Evolutionary conservation across 345 rosid genomes (phyloP).

Genomic region (Brassica nigra): DNA sequence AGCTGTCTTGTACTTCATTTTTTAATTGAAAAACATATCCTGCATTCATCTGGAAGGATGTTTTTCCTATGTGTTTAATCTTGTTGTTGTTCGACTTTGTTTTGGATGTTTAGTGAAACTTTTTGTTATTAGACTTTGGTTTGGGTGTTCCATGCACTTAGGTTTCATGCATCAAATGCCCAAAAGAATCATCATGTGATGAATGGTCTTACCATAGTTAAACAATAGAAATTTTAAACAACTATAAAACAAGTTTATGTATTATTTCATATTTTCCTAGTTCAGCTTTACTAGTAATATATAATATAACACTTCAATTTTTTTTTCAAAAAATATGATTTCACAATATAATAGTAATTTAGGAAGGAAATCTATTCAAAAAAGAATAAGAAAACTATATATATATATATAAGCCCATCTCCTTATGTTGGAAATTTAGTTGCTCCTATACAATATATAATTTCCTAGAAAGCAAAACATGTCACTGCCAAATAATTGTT

Average conservation of each 20-base stretch:
- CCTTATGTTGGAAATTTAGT: slow-evolving; percentile 28
- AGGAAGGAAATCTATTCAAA: not conserved
- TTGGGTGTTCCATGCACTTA: not conserved
- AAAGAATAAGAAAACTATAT: not conserved
- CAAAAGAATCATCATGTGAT: not conserved
- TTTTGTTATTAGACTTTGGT: not conserved
- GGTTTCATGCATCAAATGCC: not conserved
- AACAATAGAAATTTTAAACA: too few relatives aligned
- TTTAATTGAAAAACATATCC: not conserved
- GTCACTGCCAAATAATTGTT: slow-evolving; percentile 35
- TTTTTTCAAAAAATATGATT: too few relatives aligned
- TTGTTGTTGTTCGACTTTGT: not conserved
- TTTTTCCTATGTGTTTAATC: not conserved
- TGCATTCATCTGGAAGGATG: not conserved
- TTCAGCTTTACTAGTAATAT: not conserved
- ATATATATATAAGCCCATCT: slow-evolving; percentile 15
- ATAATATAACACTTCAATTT: not conserved
- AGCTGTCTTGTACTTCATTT: not conserved
- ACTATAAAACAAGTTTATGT: too few relatives aligned
- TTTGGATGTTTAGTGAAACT: not conserved
- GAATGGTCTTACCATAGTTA: not conserved
- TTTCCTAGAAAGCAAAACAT: not conserved
- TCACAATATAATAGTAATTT: not conserved
- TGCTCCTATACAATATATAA: slow-evolving; percentile 14
- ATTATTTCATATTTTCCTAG: too few relatives aligned